These are phyloP conservation scores for Penicillium paradoxum DNA, from an alignment of 495 filamentous ascomycete species.

Conservation along the genomic window DNA sequence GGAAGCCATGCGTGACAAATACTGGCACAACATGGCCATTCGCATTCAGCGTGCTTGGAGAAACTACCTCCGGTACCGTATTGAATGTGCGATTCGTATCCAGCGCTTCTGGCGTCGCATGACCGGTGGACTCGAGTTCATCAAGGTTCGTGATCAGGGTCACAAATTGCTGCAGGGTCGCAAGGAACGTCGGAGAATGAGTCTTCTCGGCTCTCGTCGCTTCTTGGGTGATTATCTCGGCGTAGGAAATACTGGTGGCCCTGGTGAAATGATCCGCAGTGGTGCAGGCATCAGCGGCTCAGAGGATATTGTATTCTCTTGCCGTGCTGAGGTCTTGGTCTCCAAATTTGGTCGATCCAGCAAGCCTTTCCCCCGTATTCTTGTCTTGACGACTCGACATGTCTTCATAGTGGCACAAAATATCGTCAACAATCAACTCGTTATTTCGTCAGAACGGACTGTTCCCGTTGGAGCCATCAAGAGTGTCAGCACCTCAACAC, in stretches of 20 bases:
- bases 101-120: slow-evolving; percentile 93
- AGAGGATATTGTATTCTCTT: slow-evolving; percentile 82
- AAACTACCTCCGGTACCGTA: slow-evolving; percentile 87
- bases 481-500: slow-evolving; percentile 68
- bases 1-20: slow-evolving; percentile 94
- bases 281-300: slow-evolving; percentile 59
- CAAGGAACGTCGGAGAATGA: slow-evolving; percentile 89
- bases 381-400: slow-evolving; percentile 81
- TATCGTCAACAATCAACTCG: slow-evolving; percentile 73
- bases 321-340: slow-evolving; percentile 79
- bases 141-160: slow-evolving; percentile 85
- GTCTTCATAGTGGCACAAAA: slow-evolving; percentile 84
- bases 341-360: slow-evolving; percentile 94
- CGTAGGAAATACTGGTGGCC: slow-evolving; percentile 70
- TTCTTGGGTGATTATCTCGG: slow-evolving; percentile 97
- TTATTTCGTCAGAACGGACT: slow-evolving; percentile 74
- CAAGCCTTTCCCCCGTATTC: slow-evolving; percentile 78
- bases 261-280: slow-evolving; percentile 74
- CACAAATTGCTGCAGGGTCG: slow-evolving; percentile 74
- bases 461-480: slow-evolving; percentile 84
- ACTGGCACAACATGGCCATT: slow-evolving; percentile 99
- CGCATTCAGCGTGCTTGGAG: slow-evolving; percentile 97
- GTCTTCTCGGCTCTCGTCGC: slow-evolving; percentile 80
- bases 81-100: slow-evolving; percentile 88
- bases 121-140: slow-evolving; percentile 78